Percentiles rank a stretch among this genome's conserved stretches.
phyloP scores from a whole-genome alignment of 2,329 filamentous ascomycete genomes.

The Diaporthe nobilis region DNA sequence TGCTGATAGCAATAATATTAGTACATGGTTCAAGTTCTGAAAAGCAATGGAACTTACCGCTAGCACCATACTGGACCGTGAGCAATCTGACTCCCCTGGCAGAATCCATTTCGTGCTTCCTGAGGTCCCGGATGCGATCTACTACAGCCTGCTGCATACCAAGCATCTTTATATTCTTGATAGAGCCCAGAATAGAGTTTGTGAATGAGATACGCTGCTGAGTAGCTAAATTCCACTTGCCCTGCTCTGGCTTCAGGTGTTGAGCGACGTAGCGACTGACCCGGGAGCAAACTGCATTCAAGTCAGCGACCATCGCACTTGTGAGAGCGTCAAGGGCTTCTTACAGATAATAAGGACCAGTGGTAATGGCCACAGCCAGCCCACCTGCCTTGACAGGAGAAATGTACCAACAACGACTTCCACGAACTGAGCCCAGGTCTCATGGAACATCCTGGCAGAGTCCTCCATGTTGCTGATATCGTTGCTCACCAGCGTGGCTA shows the following conservation, averaged over 20 bases:
- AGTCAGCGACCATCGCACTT: not conserved
- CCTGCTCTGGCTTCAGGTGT: conserved; percentile 53
- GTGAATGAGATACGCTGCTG: conserved; percentile 56
- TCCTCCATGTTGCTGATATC: conserved; percentile 54
- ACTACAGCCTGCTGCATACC: conserved; percentile 49
- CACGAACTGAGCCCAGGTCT: conserved; percentile 58
- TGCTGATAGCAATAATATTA: conserved; percentile 46
- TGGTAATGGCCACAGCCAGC: conserved; percentile 59
- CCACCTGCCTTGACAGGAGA: conserved; percentile 56
- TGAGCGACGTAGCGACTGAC: conserved; percentile 57
- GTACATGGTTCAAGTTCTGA: not conserved
- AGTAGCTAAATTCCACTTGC: conserved; percentile 57
- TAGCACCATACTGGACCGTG: conserved; percentile 57
- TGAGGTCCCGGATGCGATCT: conserved; percentile 45
- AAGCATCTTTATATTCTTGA: conserved; percentile 59
- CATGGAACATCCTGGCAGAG: conserved; percentile 55
- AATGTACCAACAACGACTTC: conserved; percentile 57
- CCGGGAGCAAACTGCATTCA: conserved; percentile 55
- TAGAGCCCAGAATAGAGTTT: conserved; percentile 51
- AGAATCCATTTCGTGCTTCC: conserved; percentile 51
- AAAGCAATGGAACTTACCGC: conserved; percentile 49
- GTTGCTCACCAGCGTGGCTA: conserved; percentile 57
- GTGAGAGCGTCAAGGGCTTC: conserved; percentile 37
- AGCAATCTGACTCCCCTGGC: conserved; percentile 56
- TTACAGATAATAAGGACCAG: conserved; percentile 58